Base-by-base conservation (phyloP, 2,329 filamentous ascomycete species). In the Tolypocladium pustulatum region DNA sequence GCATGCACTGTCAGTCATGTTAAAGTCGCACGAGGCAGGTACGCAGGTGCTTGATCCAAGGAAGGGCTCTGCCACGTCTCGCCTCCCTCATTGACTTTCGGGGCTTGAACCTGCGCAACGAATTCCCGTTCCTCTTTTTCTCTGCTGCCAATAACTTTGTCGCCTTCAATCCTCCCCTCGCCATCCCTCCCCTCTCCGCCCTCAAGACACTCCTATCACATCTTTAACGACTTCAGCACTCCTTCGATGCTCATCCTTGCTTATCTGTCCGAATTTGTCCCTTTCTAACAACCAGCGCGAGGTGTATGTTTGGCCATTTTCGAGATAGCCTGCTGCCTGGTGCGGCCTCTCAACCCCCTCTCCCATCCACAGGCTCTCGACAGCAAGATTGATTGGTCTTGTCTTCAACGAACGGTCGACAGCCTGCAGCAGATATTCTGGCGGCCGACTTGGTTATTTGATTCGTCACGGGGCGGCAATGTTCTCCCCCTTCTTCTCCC, bases 401-500 rank as follows among this genome's bases (percentile, higher is more conserved):
- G 10, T 34, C 17, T 34, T 20, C 30, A 30, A 34, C 17, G 17
- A 52, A n/a, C 1, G 30, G 27, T n/a, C 8, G 27, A n/a, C 27
- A 20, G 27, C 46, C 17, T 32, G 30, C 46, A 1, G 27, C 8
- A 32, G 27, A 2, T 8, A 13, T 32, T 38, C 15, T 51, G 27
- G 46, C 27, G 8, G n/a, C 12, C 27, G 15, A 2, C 41, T 30
- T 10, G 20, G 13, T n/a, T n/a, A 36, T n/a, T 30, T 6, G 12
- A 20, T 20, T 34, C 52, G 17, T 30, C n/a, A 20, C 41, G 4
- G 36, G 25, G 40, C 22, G 34, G 57, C 34, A 37, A 60, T 59
- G 57, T 65, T 66, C 60, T 61, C 63, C 30, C 57, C 59, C 10
- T 61, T 67, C 37, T 66, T 67, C 59, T 60, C 57, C 32, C 62